phyloP scores from a whole-genome alignment of 768 basidiomycete genomes.

The Tricholomella constricta region DNA sequence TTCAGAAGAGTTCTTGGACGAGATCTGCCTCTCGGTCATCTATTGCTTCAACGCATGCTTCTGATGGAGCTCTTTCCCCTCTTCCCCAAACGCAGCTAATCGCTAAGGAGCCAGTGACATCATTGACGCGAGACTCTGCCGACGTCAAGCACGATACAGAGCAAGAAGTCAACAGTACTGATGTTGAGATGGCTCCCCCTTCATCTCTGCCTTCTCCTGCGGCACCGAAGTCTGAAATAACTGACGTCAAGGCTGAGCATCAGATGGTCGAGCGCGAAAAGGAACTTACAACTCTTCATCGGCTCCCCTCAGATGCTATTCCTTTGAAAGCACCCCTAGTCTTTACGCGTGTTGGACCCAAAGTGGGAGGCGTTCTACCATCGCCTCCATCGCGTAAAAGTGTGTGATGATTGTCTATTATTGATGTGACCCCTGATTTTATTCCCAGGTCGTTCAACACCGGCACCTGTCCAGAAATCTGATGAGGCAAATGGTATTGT shows the following conservation, averaged over 20 bases:
- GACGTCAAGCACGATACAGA: background rate
- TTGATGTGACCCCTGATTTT: background rate
- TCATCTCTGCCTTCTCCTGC: background rate
- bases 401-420: background rate
- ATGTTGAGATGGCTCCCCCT: slow-evolving; percentile 2
- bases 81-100: slow-evolving; percentile 1
- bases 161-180: background rate
- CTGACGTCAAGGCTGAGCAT: background rate
- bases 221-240: background rate
- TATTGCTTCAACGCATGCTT: slow-evolving; percentile 53
- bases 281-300: background rate
- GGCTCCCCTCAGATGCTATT: background rate
- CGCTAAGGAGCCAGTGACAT: background rate
- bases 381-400: slow-evolving; percentile 10
- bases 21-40: slow-evolving; percentile 58
- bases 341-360: background rate
- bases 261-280: background rate
- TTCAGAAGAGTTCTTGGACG: slow-evolving; percentile 37
- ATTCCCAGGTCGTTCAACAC: background rate
- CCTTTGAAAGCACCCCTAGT: background rate
- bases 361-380: slow-evolving; percentile 6
- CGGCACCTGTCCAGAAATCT: background rate
- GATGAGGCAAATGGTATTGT: background rate
- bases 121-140: background rate
- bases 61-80: slow-evolving; percentile 36